A percentile compares a stretch with the other conserved stretches of the same genome.
These are phyloP conservation scores for Tylopilus rubrobrunneus DNA, from an alignment of 768 basidiomycete genomes.

Conservation along the genomic window DNA sequence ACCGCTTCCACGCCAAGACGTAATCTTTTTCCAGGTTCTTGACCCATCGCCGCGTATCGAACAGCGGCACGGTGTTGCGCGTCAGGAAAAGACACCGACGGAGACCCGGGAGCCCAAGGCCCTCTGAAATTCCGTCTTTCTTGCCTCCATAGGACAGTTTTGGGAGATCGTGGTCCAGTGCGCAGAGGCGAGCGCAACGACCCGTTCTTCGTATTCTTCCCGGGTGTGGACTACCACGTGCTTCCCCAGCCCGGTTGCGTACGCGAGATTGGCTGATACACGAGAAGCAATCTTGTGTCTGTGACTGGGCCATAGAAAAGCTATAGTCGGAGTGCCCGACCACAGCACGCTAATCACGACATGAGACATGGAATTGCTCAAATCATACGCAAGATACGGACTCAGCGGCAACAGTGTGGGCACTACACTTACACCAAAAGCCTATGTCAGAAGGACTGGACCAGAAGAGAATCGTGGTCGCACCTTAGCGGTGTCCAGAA, in stretches of 20 bases:
- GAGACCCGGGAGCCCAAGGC: conserved; percentile 38
- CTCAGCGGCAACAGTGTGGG: conserved; percentile 51
- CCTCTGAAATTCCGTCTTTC: neutral
- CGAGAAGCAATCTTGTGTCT: conserved; percentile 48
- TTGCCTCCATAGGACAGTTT: neutral
- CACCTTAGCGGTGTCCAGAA: conserved; percentile 51
- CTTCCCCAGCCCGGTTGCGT: conserved; percentile 45
- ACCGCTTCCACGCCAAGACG: conserved; percentile 42
- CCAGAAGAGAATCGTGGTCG: neutral
- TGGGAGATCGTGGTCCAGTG: conserved; percentile 17
- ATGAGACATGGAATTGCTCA: conserved; percentile 1
- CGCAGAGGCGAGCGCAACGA: conserved; percentile 36
- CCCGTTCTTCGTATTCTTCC: conserved; percentile 45
- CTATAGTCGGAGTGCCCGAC: conserved; percentile 49
- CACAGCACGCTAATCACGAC: conserved; percentile 39
- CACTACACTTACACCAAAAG: conserved; percentile 38
- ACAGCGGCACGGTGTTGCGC: conserved; percentile 41
- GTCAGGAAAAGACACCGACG: conserved; percentile 39
- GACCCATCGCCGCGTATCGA: conserved; percentile 47
- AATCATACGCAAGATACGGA: conserved; percentile 21
- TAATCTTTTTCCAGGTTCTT: conserved; percentile 45
- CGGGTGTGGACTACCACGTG: conserved; percentile 43
- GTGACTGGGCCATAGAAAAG: conserved; percentile 42
- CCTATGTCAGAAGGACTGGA: neutral
- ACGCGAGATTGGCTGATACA: conserved; percentile 45